Base-by-base conservation (phyloP, 345 rosid genomes). In the Brassica incana region DNA sequence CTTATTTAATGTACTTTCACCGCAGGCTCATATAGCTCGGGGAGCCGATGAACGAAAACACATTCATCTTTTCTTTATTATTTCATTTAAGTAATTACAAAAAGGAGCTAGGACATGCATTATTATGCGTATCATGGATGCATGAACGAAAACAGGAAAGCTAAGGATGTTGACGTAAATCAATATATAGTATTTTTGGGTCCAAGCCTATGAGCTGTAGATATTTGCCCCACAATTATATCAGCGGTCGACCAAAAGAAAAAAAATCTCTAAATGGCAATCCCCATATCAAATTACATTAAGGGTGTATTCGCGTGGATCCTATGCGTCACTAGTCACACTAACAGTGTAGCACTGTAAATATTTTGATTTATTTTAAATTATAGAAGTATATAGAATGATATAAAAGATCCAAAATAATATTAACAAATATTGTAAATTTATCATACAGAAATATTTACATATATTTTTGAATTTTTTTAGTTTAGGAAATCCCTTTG, bases 141-240 rank as follows among this genome's bases (percentile, higher is more conserved):
- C 67, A 62, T 73, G 45, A 73, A 73, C 60, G 69, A 63, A 60
- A 73, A 43, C 30, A 43, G 32, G n/a, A 73, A 63, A 73, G 60
- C 64, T 63, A 62, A 73, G 59, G 77, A 73, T 73, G 77, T 63
- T 73, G 69, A 62, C 77, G 69, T 63, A 45, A n/a, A 73, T 43
- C 43, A 62, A 14, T 40, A 8, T 40, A 40, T 40, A 8, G 48
- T 40, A 36, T 36, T 36, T 40, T 40, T 40, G 48, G 48, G 48
- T 50, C 68, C 61, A 73, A 73, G 45, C 14, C 69, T 73, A 73
- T 73, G 32, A 9, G 5, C 10, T 73, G 16, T 15, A 40, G 38
- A 25, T 38, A 16, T 29, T 8, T 43, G 69, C 18, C 60, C 69
- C 45, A 73, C 68, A 38, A 23, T 27, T 62, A 60, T 45, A 61